These are phyloP conservation scores for Cadophora gregata DNA, from an alignment of 2,329 filamentous ascomycete genomes.

Conservation along the genomic window DNA sequence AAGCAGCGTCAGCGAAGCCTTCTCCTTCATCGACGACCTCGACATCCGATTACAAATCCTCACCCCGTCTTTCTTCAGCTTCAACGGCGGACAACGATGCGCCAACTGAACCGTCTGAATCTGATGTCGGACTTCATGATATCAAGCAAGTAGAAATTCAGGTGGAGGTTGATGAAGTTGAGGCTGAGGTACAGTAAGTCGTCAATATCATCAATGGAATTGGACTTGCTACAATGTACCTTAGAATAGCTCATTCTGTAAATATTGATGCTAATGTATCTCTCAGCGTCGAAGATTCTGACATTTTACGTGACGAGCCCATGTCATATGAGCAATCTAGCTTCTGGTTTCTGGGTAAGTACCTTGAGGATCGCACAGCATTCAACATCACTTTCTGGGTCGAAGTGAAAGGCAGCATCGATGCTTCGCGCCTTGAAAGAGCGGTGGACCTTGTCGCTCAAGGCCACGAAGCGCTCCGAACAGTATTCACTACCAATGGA, in stretches of 20 bases:
- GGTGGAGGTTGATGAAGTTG: neutral
- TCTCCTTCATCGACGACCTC: neutral
- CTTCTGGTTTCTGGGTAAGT: slow-evolving; percentile 38
- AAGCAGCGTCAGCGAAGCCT: neutral
- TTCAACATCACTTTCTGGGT: slow-evolving; percentile 36
- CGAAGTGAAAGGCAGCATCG: slow-evolving; percentile 33
- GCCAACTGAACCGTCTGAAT: neutral
- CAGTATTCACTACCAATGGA: slow-evolving; percentile 35
- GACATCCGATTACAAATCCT: neutral
- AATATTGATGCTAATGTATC: neutral
- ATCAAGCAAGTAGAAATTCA: neutral
- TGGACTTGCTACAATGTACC: neutral
- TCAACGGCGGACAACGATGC: neutral
- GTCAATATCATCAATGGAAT: neutral
- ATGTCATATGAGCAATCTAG: slow-evolving; percentile 24
- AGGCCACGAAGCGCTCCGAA: slow-evolving; percentile 40
- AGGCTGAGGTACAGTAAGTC: neutral
- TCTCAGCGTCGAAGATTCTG: neutral
- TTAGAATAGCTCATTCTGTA: neutral
- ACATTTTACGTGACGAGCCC: slow-evolving; percentile 3
- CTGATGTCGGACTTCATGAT: neutral
- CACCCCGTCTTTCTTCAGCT: neutral
- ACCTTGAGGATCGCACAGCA: slow-evolving; percentile 38
- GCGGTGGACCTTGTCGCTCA: slow-evolving; percentile 32
- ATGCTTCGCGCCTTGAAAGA: slow-evolving; percentile 25